Conservation (phyloP, 192 early-diverging fungal genomes). For the Coemansia sp. region DNA sequence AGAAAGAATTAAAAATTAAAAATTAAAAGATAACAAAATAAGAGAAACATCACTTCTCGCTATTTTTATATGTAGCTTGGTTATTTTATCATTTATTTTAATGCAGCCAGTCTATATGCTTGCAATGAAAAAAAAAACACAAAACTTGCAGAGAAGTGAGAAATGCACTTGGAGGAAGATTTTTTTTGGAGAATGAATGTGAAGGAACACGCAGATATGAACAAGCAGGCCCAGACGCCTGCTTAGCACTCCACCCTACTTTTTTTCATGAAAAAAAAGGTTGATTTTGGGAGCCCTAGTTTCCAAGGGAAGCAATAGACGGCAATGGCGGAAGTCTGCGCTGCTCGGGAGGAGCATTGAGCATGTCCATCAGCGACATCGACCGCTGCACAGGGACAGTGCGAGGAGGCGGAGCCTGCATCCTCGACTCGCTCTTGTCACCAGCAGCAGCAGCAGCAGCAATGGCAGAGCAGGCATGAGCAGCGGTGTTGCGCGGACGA, state of each 20-base stretch:
- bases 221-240: background rate
- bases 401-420: background rate
- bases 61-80: background rate
- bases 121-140: background rate
- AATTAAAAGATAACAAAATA: background rate
- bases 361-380: conserved; percentile 51
- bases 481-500: background rate
- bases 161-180: background rate
- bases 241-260: background rate
- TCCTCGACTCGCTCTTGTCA: background rate
- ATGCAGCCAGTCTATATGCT: background rate
- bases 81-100: background rate
- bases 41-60: background rate
- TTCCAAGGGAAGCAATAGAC: conserved; percentile 10
- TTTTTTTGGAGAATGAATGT: background rate
- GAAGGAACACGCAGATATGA: background rate
- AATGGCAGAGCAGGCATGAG: background rate
- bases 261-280: too few relatives aligned
- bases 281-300: background rate
- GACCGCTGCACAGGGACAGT: conserved; percentile 27
- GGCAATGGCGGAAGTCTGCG: conserved; percentile 50
- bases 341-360: conserved; percentile 49
- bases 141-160: background rate
- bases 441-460: background rate
- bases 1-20: background rate